phyloP scores from a whole-genome alignment of 768 basidiomycete genomes.

The Lactifluus subvellereus region DNA sequence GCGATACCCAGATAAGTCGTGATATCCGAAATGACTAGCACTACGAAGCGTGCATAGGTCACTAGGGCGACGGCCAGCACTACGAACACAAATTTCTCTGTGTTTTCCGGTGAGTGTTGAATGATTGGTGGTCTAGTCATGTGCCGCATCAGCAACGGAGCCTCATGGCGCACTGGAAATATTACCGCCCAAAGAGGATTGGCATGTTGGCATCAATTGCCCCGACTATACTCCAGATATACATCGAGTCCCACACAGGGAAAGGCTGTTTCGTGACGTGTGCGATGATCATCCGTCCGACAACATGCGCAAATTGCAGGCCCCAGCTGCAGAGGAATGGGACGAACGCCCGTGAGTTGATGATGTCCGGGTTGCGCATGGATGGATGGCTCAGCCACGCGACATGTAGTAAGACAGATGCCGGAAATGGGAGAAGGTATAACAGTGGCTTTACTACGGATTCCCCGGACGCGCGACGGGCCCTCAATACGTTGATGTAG shows the following conservation, averaged over 20 bases:
- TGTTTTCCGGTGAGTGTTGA: conserved; percentile 57
- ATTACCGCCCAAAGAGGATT: conserved; percentile 59
- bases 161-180: not conserved
- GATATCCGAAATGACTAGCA: conserved; percentile 80
- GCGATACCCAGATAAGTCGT: conserved; percentile 91
- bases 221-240: conserved; percentile 73
- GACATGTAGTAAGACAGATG: conserved; percentile 65
- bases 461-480: conserved; percentile 40
- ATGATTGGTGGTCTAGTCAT: conserved; percentile 56
- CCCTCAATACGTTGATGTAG: conserved; percentile 75
- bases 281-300: conserved; percentile 87
- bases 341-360: conserved; percentile 71
- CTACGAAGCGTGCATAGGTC: conserved; percentile 72
- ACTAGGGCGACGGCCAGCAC: conserved; percentile 63
- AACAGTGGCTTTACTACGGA: conserved; percentile 53
- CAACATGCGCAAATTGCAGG: conserved; percentile 84
- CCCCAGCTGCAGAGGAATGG: conserved; percentile 94
- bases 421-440: conserved; percentile 73
- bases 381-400: conserved; percentile 75
- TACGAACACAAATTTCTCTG: conserved; percentile 65
- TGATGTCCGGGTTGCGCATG: conserved; percentile 54
- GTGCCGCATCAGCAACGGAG: not conserved
- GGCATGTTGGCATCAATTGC: conserved; percentile 81
- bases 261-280: conserved; percentile 83
- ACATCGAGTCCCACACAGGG: conserved; percentile 83